These are phyloP conservation scores for Aspergillus fumigatiaffinis DNA, from an alignment of 2,329 filamentous ascomycete genomes.

Conservation along the genomic window DNA sequence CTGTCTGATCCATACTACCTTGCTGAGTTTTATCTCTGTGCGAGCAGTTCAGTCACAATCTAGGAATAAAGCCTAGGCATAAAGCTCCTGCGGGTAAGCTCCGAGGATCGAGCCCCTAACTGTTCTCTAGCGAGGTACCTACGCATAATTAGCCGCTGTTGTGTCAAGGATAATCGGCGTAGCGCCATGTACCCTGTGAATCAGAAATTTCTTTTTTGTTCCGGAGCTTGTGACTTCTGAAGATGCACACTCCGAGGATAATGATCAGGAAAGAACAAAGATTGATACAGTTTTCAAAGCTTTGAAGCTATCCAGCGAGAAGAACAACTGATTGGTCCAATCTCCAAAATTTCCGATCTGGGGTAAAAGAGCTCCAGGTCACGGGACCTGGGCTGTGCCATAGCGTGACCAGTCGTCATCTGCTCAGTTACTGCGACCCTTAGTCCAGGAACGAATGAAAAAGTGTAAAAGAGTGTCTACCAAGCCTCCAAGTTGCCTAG, in stretches of 20 bases:
- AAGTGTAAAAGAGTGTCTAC: neutral
- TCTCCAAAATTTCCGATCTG: neutral
- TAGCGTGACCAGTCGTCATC: neutral
- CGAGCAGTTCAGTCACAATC: neutral
- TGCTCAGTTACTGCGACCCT: neutral
- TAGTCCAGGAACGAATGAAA: neutral
- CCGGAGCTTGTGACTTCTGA: neutral
- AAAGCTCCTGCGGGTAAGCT: too few species aligned
- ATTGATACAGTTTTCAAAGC: neutral
- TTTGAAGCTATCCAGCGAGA: neutral
- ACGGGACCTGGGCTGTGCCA: conserved; percentile 7
- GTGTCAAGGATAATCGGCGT: neutral
- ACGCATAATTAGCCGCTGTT: neutral
- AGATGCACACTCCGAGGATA: neutral
- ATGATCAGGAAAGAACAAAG: neutral
- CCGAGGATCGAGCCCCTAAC: neutral
- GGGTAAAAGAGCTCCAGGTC: conserved; percentile 3
- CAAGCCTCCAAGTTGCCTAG: conserved; percentile 1
- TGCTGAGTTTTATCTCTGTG: neutral
- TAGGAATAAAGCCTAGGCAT: neutral
- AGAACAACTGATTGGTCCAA: neutral
- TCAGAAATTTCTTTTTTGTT: neutral
- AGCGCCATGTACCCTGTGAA: neutral
- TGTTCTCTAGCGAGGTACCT: neutral
- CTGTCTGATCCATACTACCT: conserved; percentile 5